Evolutionary conservation across 2,329 filamentous ascomycete species (phyloP).

Genomic region (Teratosphaeria nubilosa): DNA sequence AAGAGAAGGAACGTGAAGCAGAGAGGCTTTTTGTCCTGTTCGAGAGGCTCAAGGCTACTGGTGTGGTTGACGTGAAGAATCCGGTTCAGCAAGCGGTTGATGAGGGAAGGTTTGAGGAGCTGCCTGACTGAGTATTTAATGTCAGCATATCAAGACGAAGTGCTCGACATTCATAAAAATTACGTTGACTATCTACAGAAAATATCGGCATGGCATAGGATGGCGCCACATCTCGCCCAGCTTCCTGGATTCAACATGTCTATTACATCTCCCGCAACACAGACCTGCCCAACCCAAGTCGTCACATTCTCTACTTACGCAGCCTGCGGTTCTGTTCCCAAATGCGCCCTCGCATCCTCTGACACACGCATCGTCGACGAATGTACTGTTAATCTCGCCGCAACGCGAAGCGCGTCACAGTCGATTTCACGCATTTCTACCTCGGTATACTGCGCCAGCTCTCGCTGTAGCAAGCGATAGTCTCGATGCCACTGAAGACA

Average conservation of each 20-base stretch:
- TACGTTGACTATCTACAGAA: neutral
- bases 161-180: neutral
- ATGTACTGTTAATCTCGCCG: neutral
- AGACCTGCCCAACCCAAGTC: neutral
- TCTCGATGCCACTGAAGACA: too few relatives aligned
- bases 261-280: too few relatives aligned
- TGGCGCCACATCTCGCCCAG: too few relatives aligned
- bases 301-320: neutral
- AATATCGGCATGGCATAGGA: too few relatives aligned
- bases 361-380: neutral
- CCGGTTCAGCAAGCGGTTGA: conserved; percentile 61
- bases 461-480: too few relatives aligned
- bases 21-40: conserved; percentile 85
- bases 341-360: neutral
- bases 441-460: too few relatives aligned
- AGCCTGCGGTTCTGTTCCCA: neutral
- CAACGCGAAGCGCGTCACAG: neutral
- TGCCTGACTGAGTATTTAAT: conserved; percentile 27
- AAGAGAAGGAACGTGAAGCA: conserved; percentile 86
- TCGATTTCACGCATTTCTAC: neutral
- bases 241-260: too few relatives aligned
- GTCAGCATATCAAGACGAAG: neutral
- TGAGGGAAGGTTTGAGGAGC: conserved; percentile 61
- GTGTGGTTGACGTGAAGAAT: conserved; percentile 68
- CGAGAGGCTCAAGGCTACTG: conserved; percentile 66